Conservation (phyloP, 148 eudicot genomes). For the Rhododendron simsii region DNA sequence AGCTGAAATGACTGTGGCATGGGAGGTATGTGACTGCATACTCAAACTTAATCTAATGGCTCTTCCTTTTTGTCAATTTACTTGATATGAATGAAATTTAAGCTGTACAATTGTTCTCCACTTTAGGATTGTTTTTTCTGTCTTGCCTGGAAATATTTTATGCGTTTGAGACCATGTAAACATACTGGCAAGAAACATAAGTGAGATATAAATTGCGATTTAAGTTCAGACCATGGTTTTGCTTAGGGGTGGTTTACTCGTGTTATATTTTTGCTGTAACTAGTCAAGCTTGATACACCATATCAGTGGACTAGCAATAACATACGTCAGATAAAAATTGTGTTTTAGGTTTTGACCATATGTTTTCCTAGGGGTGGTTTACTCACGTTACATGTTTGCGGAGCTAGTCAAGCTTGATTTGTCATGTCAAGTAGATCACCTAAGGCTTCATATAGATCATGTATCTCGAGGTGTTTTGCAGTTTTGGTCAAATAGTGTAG, state of each 20-base stretch:
- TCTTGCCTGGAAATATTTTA: neutral
- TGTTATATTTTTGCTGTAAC: neutral
- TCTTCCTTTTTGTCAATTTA: neutral
- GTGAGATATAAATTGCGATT: neutral
- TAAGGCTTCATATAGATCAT: neutral
- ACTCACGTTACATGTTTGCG: neutral
- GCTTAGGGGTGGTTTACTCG: neutral
- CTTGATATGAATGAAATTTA: neutral
- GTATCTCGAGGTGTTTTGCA: neutral
- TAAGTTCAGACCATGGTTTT: neutral
- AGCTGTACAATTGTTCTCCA: neutral
- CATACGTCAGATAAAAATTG: neutral
- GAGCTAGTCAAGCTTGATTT: constrained; percentile 5
- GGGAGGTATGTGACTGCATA: constrained; percentile 61
- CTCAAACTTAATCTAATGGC: neutral
- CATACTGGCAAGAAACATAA: neutral
- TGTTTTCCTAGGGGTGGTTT: neutral
- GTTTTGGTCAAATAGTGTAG: neutral
- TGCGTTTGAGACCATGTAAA: neutral
- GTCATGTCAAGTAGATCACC: neutral
- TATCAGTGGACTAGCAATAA: neutral
- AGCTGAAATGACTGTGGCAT: constrained; percentile 79
- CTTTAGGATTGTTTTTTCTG: neutral
- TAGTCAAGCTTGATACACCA: neutral
- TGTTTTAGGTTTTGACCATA: neutral